A percentile compares a stretch with the other conserved stretches of the same genome.
Conservation (phyloP, 2,329 filamentous ascomycete genomes). For the Trichoderma sp. region DNA sequence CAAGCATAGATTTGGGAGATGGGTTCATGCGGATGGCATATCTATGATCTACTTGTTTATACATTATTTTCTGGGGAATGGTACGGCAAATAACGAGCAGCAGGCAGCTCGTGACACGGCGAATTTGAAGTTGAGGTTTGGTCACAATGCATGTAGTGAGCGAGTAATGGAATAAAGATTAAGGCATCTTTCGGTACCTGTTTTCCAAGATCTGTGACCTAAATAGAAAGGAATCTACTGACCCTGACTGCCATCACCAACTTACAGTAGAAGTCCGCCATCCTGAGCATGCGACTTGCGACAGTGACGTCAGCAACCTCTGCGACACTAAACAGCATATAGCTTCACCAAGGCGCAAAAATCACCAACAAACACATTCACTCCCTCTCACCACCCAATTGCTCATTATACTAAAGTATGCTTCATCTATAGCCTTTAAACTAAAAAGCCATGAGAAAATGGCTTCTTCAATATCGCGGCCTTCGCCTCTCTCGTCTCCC, state of each 20-base stretch:
- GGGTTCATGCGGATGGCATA: neutral
- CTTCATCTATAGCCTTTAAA: neutral
- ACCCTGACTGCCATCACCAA: neutral
- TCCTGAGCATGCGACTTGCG: neutral
- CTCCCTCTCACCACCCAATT: neutral
- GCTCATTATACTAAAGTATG: neutral
- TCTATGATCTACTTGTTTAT: neutral
- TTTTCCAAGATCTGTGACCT: neutral
- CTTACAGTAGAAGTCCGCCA: neutral
- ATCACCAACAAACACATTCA: neutral
- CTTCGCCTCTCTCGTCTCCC: conserved; percentile 11
- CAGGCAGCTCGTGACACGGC: neutral
- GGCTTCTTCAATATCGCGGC: conserved; percentile 6
- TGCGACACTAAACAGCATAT: neutral
- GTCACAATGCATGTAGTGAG: neutral
- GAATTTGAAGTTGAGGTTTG: neutral
- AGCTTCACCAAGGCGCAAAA: neutral
- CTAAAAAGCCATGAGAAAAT: conserved; percentile 25
- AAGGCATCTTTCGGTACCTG: neutral
- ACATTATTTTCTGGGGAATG: neutral
- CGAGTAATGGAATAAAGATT: neutral
- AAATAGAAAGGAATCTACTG: neutral
- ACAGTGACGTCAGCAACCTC: conserved; percentile 29
- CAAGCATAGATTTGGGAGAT: conserved; percentile 5
- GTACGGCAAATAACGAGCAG: neutral